Evolutionary conservation across 75 land plant species (phyloP), one percentile per base, ranked within the genome.

Genomic region (Pseudotsuga menziesii): DNA sequence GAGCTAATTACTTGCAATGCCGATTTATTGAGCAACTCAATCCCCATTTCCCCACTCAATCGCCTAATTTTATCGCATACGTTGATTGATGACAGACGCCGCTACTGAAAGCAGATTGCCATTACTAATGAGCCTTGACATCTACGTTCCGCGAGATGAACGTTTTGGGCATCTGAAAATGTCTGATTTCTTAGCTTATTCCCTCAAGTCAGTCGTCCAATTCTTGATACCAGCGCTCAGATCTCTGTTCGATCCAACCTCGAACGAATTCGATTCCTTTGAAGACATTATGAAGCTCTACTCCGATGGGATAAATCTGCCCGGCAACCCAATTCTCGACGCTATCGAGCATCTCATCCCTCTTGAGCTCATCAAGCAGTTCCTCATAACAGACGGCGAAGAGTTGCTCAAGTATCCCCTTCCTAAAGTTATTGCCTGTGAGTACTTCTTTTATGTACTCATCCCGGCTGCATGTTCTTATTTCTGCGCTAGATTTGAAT

Each of bases 81-180:
- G 2, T 61, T 87, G 73, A 88, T 44, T 44, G 6, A 4, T 39
- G 41, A n/a, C 86, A 93, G 96, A 91, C 83, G 86, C 91, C 0
- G 83, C 78, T 1, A 61, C 73, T n/a, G 96, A 93, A 79, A 89
- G 89, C 82, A 76, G 90, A 58, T 19, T 89, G 76, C 74, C 79
- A 12, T 69, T 84, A 8, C 12, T 2, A 9, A 5, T 29, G 71
- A 77, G 77, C 57, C 59, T 89, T 2, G 58, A 83, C 79, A 81
- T 91, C 63, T 96, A 96, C 77, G 91, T 94, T 11, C 98, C 98
- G 4, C 83, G 92, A 26, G 98, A 96, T 71, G 98, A 96, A 78
- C 63, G 84, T 16, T 96, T 93, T 75, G 85, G 89, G 57, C 93
- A 85, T 59, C 22, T 89, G 32, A 95, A 93, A 85, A 77, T 85